Evolutionary conservation across 2,329 filamentous ascomycete genomes (phyloP), one percentile per base, ranked within the genome.

Genomic region (Colletotrichum tropicale): DNA sequence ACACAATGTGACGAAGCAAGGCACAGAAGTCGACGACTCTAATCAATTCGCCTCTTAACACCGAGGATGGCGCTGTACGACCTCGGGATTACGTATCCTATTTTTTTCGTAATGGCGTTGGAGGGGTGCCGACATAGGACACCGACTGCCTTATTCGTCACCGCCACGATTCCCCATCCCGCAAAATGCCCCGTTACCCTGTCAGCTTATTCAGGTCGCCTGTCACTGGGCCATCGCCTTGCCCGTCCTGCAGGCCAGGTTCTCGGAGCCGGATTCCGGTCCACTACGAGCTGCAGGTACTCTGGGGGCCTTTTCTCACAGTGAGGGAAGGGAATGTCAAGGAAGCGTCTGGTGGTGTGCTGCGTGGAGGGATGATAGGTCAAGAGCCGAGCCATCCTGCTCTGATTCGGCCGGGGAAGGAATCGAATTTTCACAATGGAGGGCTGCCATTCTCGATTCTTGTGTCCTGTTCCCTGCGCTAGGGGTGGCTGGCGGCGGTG

Each of bases 161-260:
- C 70, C 48, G 70, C 74, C 34, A 48, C n/a, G 58, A 21, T 30
- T 28, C 67, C 36, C 34, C 28, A 55, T 38, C 8, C 48, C 48
- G 28, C 48, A 56, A 55, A 12, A 56, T 48, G 36, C 56, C 56
- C 26, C 61, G 36, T 34, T 55, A 26, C 74, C 70, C 70, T 74
- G 74, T 76, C 74, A 69, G 74, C 70, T 76, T 68, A 76, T 74
- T 76, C 70, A 66, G 24, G 58, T 60, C 43, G 34, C 60, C 36
- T 74, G 34, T 69, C 56, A 75, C 70, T 73, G 73, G 64, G 66
- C 32, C 56, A 32, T 61, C 36, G 62, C 62, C 62, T 26, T 52
- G 62, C 24, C 36, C 52, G 52, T 18, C 55, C 66, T 61, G 61
- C 38, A 56, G 61, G 62, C 62, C 38, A 73, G 70, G 34, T 68